Conservation (phyloP, 1,284 basidiomycete species). For the Cryptococcus maquisensis region DNA sequence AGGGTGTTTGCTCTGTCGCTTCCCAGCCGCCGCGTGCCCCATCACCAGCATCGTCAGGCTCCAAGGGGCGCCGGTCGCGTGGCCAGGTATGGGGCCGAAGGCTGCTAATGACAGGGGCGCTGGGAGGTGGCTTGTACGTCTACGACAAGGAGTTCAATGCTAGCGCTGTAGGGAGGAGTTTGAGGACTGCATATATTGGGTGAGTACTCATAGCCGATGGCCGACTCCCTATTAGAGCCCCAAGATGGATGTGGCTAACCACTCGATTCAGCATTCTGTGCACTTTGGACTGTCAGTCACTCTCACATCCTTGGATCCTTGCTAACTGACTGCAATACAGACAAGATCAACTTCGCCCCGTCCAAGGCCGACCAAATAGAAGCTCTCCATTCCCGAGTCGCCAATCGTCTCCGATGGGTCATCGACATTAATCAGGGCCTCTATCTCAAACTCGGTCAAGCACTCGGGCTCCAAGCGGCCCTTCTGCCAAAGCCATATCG, state of each 20-base stretch:
- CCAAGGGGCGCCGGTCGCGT: neutral
- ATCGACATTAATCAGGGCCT: constrained; percentile 76
- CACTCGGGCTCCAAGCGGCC: constrained; percentile 66
- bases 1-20: too few relatives aligned
- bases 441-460: constrained; percentile 80
- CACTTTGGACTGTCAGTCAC: constrained; percentile 42
- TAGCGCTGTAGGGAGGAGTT: constrained; percentile 60
- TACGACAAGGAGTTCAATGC: constrained; percentile 63
- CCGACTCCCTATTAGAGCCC: too few relatives aligned
- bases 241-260: neutral
- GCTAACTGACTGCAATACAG: constrained; percentile 15
- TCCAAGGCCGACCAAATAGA: constrained; percentile 65
- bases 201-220: constrained; percentile 17
- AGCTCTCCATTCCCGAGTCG: constrained; percentile 73
- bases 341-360: constrained; percentile 75
- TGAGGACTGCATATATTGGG: constrained; percentile 64
- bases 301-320: neutral
- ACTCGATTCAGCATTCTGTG: constrained; percentile 31
- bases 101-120: constrained; percentile 20
- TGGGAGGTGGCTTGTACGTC: constrained; percentile 54
- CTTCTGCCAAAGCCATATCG: constrained; percentile 76
- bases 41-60: too few relatives aligned
- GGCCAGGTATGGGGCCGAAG: constrained; percentile 22
- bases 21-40: too few relatives aligned
- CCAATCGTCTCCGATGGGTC: constrained; percentile 67